Percentiles rank a stretch among this genome's conserved stretches.
These are phyloP conservation scores for Trichocladium antarcticum DNA, from an alignment of 495 filamentous ascomycete genomes.

Conservation along the genomic window DNA sequence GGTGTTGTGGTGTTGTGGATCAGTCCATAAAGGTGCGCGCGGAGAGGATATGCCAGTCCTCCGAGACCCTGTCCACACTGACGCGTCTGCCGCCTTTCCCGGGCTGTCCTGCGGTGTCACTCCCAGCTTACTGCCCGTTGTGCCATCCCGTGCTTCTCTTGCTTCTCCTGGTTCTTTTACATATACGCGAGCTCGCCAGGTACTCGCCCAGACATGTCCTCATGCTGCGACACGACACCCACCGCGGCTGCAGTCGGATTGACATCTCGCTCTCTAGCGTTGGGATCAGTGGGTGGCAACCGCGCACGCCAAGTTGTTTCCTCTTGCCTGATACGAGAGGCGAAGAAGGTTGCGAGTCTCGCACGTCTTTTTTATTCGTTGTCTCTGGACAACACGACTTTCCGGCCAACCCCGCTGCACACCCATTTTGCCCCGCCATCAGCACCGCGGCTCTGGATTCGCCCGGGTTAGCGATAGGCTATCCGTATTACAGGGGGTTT, in stretches of 20 bases:
- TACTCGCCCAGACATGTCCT: too few relatives aligned
- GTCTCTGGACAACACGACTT: neutral
- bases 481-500: too few relatives aligned
- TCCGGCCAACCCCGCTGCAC: constrained; percentile 2
- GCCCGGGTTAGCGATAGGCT: constrained; percentile 11
- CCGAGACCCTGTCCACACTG: constrained; percentile 7
- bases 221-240: too few relatives aligned
- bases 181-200: too few relatives aligned
- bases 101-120: neutral
- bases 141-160: neutral
- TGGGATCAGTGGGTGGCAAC: too few relatives aligned
- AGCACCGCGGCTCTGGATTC: constrained; percentile 16
- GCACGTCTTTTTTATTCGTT: neutral
- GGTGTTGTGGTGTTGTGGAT: too few relatives aligned
- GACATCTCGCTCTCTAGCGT: too few relatives aligned
- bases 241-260: too few relatives aligned
- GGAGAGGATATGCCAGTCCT: neutral
- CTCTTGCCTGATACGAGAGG: too few relatives aligned
- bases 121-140: neutral
- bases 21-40: neutral
- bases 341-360: too few relatives aligned
- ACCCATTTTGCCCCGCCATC: neutral
- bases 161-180: too few relatives aligned
- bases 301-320: too few relatives aligned
- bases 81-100: neutral